phyloP scores from a whole-genome alignment of 176 grass and related monocot genomes.

The Oryza rufipogon region DNA sequence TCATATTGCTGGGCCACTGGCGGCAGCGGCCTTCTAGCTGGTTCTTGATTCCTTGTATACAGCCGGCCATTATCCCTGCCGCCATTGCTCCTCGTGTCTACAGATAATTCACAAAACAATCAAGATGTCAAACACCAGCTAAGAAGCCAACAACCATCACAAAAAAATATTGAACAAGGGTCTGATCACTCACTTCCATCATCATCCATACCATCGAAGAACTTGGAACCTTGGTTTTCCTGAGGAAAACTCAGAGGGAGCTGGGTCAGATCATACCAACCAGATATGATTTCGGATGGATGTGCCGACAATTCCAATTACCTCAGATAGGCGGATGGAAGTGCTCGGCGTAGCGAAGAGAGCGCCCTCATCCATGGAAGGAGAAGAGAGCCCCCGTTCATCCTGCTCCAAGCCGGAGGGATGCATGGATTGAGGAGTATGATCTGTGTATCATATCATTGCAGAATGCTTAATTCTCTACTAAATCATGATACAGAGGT shows the following conservation, averaged over 20 bases:
- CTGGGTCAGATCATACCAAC: constrained; percentile 44
- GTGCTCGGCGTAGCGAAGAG: constrained; percentile 61
- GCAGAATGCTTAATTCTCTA: neutral
- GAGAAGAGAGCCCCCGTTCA: constrained; percentile 51
- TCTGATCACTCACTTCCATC: constrained; percentile 68
- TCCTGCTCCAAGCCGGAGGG: constrained; percentile 59
- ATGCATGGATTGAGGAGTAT: constrained; percentile 63
- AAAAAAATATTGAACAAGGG: neutral
- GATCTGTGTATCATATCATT: constrained; percentile 48
- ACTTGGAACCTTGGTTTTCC: constrained; percentile 50
- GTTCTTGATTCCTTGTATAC: constrained; percentile 26
- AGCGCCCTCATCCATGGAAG: constrained; percentile 52
- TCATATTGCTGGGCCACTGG: constrained; percentile 15
- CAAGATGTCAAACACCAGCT: constrained; percentile 13
- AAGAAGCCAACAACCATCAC: neutral
- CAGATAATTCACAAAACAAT: constrained; percentile 26
- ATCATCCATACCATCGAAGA: constrained; percentile 64
- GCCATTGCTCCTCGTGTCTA: constrained; percentile 32
- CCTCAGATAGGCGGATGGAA: constrained; percentile 67
- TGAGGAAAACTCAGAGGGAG: constrained; percentile 42
- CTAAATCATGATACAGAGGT: neutral
- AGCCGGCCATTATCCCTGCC: neutral
- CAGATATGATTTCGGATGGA: neutral
- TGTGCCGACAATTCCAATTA: constrained; percentile 28
- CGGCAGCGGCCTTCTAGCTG: constrained; percentile 21